Evolutionary conservation across 2,329 filamentous ascomycete species (phyloP).

Genomic region (Harringtonia aguacate): DNA sequence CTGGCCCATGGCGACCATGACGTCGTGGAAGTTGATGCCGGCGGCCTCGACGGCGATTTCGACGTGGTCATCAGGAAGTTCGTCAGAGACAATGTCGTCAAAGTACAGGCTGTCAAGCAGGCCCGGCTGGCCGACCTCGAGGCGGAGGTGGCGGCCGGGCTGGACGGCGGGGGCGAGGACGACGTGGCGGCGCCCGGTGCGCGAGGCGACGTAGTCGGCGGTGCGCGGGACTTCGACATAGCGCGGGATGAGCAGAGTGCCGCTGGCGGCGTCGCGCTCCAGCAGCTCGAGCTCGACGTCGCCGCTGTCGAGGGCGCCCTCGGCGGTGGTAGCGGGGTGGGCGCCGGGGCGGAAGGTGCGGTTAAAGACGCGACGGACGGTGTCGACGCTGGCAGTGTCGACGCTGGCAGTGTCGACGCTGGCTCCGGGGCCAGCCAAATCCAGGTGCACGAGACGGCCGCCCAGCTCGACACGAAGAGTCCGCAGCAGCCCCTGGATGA

Average conservation of each 20-base stretch:
- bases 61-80: constrained; percentile 11
- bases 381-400: not conserved
- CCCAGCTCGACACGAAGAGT: constrained; percentile 19
- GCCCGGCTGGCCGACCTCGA: constrained; percentile 13
- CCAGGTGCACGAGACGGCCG: constrained; percentile 11
- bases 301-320: not conserved
- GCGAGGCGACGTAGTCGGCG: constrained; percentile 8
- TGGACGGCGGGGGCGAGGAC: constrained; percentile 7
- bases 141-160: constrained; percentile 7
- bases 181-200: constrained; percentile 6
- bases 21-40: constrained; percentile 25
- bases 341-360: constrained; percentile 1
- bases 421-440: constrained; percentile 15
- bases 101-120: constrained; percentile 18
- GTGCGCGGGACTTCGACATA: constrained; percentile 6
- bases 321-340: not conserved
- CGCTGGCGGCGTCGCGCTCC: constrained; percentile 1
- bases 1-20: constrained; percentile 20
- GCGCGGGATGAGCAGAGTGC: constrained; percentile 9
- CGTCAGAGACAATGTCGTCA: constrained; percentile 8
- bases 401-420: constrained; percentile 3
- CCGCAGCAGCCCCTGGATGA: constrained; percentile 21
- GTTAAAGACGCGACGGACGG: constrained; percentile 1
- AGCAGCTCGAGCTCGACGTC: constrained; percentile 9
- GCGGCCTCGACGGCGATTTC: constrained; percentile 20